Conservation (phyloP, 2,329 filamentous ascomycete species). For the Tolypocladium amazonense region DNA sequence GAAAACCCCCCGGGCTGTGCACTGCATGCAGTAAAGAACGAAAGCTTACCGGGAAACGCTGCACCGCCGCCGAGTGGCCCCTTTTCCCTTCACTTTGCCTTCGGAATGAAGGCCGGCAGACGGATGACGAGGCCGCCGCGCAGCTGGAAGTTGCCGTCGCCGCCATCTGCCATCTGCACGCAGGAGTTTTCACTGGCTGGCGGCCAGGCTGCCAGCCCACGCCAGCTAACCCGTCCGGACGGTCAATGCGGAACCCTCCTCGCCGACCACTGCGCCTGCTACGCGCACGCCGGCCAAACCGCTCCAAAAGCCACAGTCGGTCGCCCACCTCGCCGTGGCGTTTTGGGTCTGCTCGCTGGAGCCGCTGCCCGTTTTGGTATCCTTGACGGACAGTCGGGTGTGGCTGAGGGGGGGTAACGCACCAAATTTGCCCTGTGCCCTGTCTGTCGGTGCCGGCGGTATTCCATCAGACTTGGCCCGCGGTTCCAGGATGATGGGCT, state of each 20-base stretch:
- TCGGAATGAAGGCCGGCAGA: not conserved
- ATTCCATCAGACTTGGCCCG: not conserved
- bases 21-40: not conserved
- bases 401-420: not conserved
- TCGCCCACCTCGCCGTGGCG: not conserved
- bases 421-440: not conserved
- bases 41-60: not conserved
- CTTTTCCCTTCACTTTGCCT: not conserved
- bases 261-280: not conserved
- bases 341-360: not conserved
- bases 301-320: not conserved
- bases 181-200: not conserved
- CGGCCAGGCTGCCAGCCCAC: not conserved
- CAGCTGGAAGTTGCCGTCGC: not conserved
- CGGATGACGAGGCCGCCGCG: not conserved
- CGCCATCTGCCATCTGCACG: not conserved
- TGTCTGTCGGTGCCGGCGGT: too few relatives aligned
- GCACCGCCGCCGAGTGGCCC: not conserved
- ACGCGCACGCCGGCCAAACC: not conserved
- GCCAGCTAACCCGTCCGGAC: not conserved
- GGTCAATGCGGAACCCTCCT: not conserved
- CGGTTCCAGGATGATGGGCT: not conserved
- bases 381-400: not conserved
- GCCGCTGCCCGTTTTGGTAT: not conserved
- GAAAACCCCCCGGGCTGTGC: not conserved